These are phyloP conservation scores for Cordyceps pruinosa DNA, from an alignment of 2,329 filamentous ascomycete species.

Conservation along the genomic window DNA sequence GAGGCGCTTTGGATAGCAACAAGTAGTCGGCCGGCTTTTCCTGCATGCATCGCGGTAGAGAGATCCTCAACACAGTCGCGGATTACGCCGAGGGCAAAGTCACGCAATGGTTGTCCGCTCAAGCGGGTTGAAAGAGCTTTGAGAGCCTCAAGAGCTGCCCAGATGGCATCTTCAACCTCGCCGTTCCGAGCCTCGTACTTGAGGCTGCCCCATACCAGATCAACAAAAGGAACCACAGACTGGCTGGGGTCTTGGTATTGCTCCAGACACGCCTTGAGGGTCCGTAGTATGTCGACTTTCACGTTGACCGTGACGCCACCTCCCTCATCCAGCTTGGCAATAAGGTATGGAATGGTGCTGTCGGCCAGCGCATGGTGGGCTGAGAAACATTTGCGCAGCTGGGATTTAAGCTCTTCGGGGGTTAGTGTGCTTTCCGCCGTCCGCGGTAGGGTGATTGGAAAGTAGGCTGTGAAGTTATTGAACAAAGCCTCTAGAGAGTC, in stretches of 20 bases:
- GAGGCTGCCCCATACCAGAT: slow-evolving; percentile 51
- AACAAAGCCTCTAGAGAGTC: slow-evolving; percentile 45
- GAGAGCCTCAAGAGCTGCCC: slow-evolving; percentile 49
- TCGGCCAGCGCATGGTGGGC: slow-evolving; percentile 40
- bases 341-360: slow-evolving; percentile 44
- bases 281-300: slow-evolving; percentile 52
- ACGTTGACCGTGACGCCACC: slow-evolving; percentile 52
- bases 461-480: slow-evolving; percentile 51
- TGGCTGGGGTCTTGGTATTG: slow-evolving; percentile 40
- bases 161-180: slow-evolving; percentile 50
- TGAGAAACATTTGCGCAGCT: slow-evolving; percentile 47
- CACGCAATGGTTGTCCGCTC: slow-evolving; percentile 35
- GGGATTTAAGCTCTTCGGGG: slow-evolving; percentile 48
- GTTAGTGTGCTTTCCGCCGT: slow-evolving; percentile 46
- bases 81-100: slow-evolving; percentile 42
- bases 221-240: slow-evolving; percentile 41
- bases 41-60: slow-evolving; percentile 45
- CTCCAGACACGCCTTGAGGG: slow-evolving; percentile 46
- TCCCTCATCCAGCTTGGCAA: slow-evolving; percentile 52
- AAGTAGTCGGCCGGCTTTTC: slow-evolving; percentile 45
- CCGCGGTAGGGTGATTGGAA: slow-evolving; percentile 50
- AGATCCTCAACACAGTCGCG: slow-evolving; percentile 49
- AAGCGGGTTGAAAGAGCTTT: slow-evolving; percentile 41
- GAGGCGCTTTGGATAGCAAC: slow-evolving; percentile 44
- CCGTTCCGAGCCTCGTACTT: slow-evolving; percentile 58